Evolutionary conservation across 1,284 basidiomycete species (phyloP), one percentile per base, ranked within the genome.

Genomic region (Cutaneotrichosporon cutaneum): DNA sequence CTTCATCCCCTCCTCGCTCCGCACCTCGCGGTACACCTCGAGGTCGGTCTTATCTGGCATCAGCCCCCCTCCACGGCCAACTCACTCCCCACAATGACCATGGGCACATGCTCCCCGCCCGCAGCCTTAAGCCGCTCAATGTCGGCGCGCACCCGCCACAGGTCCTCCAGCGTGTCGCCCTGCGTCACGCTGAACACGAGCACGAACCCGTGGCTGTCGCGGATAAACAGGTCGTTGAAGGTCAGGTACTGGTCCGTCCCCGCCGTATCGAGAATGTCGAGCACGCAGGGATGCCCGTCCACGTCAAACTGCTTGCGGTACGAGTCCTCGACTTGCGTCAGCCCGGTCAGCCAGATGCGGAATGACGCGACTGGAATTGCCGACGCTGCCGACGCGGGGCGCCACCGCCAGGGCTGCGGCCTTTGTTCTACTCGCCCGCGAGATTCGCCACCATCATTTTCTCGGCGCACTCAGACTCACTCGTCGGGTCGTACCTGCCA

Each of bases 41-140:
- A 77, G 63, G 56, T 77, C 76, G 18, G 60, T 61, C 56, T 77
- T 76, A 65, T 74, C 75, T 77, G 36, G 18, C 11, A 44, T 47
- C 11, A 27, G 30, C 21, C 5, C 8, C 22, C 6, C 11, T 13
- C 16, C 42, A 6, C 14, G 13, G 22, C 4, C 4, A 5, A 68
- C 73, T 66, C 65, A 77, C 73, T 76, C 6, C 76, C 76, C 7
- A 77, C 74, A 21, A 77, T 65, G 2, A 75, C 73, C 32, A 74
- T 58, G 1, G 74, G 70, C 13, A 77, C 64, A 8, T 52, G 47
- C 2, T 60, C 48, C 2, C 51, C 59, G 7, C 36, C 51, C 2
- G 66, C 61, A 13, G 59, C 54, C 59, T 76, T 76, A 47, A 76
- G 64, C 4, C 72, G 66, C n/a, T 54, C 45, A 27, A 76, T 74